A percentile compares a stretch with the other conserved stretches of the same genome.
These are phyloP conservation scores for Macrophomina phaseolina DNA, from an alignment of 2,329 filamentous ascomycete genomes.

Conservation along the genomic window DNA sequence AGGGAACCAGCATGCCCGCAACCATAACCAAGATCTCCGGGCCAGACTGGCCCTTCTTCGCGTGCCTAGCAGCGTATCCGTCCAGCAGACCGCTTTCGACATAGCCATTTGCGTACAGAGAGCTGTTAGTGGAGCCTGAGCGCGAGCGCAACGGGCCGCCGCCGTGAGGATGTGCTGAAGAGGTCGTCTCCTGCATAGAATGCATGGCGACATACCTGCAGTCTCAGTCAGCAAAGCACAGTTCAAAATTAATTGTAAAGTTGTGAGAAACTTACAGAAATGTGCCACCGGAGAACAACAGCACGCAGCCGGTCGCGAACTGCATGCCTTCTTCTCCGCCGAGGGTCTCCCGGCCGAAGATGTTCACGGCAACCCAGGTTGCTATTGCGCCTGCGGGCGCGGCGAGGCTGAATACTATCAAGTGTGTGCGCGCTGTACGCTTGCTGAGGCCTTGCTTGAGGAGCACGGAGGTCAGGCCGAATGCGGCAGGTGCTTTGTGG, in stretches of 20 bases:
- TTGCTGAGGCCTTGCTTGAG: slow-evolving; percentile 91
- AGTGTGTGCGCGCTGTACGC: slow-evolving; percentile 79
- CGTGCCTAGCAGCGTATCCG: slow-evolving; percentile 59
- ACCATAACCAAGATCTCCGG: slow-evolving; percentile 67
- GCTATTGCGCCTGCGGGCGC: slow-evolving; percentile 83
- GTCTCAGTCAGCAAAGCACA: not conserved
- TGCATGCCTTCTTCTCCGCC: slow-evolving; percentile 67
- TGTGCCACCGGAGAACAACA: slow-evolving; percentile 95
- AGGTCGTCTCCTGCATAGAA: slow-evolving; percentile 82
- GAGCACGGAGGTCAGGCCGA: slow-evolving; percentile 88
- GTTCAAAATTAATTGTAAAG: too few relatives aligned
- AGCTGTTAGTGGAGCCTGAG: slow-evolving; percentile 58
- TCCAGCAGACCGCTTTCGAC: slow-evolving; percentile 23
- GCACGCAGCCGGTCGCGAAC: slow-evolving; percentile 90
- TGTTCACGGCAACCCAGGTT: slow-evolving; percentile 80
- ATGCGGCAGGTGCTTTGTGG: slow-evolving; percentile 94
- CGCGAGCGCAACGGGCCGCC: slow-evolving; percentile 36
- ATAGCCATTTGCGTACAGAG: slow-evolving; percentile 48
- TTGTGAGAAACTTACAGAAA: slow-evolving; percentile 73
- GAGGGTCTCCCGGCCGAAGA: slow-evolving; percentile 69
- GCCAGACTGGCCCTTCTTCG: slow-evolving; percentile 33
- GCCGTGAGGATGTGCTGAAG: slow-evolving; percentile 35
- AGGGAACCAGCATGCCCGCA: slow-evolving; percentile 76
- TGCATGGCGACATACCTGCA: slow-evolving; percentile 95
- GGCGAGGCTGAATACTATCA: slow-evolving; percentile 89